Conservation (phyloP, 2,329 filamentous ascomycete genomes). For the Talaromyces islandicus region DNA sequence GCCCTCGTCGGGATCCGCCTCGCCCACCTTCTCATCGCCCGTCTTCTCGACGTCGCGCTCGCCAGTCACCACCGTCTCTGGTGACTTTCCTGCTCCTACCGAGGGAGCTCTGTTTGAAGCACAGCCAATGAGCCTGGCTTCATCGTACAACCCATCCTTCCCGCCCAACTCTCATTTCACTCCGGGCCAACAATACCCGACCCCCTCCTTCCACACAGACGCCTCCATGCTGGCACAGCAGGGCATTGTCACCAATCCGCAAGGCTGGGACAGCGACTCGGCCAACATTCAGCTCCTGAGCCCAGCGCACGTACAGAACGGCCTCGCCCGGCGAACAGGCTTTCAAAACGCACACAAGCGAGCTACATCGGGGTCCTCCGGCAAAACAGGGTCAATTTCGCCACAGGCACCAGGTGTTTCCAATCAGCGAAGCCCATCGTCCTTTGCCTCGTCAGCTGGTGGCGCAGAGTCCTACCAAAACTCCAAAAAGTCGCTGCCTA, state of each 20-base stretch:
- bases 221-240: conserved; percentile 37
- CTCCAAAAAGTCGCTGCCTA: conserved; percentile 48
- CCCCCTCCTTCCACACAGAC: conserved; percentile 21
- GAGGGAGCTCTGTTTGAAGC: conserved; percentile 25
- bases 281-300: conserved; percentile 30
- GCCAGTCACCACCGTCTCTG: conserved; percentile 19
- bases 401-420: conserved; percentile 30
- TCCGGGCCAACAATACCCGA: conserved; percentile 18
- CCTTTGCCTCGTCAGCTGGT: conserved; percentile 35
- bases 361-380: conserved; percentile 37
- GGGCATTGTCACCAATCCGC: conserved; percentile 23
- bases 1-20: conserved; percentile 31
- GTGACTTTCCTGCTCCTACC: conserved; percentile 19
- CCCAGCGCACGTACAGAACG: conserved; percentile 26
- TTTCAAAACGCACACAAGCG: conserved; percentile 27
- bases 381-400: conserved; percentile 35
- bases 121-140: conserved; percentile 34
- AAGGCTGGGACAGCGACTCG: conserved; percentile 25
- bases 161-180: conserved; percentile 27
- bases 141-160: conserved; percentile 33
- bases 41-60: conserved; percentile 24
- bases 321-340: conserved; percentile 15
- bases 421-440: conserved; percentile 18
- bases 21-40: conserved; percentile 20
- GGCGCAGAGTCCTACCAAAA: conserved; percentile 26